Conservation (phyloP, 1,139 yeast species). For the Pichia inconspicua region DNA sequence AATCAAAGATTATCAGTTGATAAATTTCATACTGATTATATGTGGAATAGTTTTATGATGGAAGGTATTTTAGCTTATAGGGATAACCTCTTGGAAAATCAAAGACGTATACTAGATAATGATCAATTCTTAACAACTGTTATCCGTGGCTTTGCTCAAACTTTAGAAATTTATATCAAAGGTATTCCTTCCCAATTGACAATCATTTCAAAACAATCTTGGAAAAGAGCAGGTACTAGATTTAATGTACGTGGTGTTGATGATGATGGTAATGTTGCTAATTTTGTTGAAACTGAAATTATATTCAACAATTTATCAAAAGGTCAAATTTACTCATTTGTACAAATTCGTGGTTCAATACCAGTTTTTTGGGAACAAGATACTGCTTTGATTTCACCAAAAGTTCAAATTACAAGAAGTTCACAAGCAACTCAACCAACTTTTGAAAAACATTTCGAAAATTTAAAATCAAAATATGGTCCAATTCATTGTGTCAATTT, state of each 20-base stretch:
- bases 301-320: slow-evolving; percentile 44
- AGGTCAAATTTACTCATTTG: slow-evolving; percentile 60
- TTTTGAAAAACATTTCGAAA: slow-evolving; percentile 72
- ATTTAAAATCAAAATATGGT: slow-evolving; percentile 68
- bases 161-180: slow-evolving; percentile 47
- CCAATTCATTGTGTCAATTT: slow-evolving; percentile 80
- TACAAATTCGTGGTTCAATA: slow-evolving; percentile 88
- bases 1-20: slow-evolving; percentile 39
- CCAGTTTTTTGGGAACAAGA: slow-evolving; percentile 99
- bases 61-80: slow-evolving; percentile 71
- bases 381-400: slow-evolving; percentile 71
- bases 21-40: slow-evolving; percentile 70
- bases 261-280: slow-evolving; percentile 92
- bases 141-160: slow-evolving; percentile 90
- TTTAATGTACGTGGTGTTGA: slow-evolving; percentile 92
- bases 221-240: slow-evolving; percentile 95
- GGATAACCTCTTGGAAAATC: slow-evolving; percentile 54
- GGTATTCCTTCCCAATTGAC: slow-evolving; percentile 55
- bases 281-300: slow-evolving; percentile 91
- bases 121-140: slow-evolving; percentile 83
- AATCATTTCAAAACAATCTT: slow-evolving; percentile 83
- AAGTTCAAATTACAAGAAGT: slow-evolving; percentile 81
- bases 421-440: slow-evolving; percentile 89
- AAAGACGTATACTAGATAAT: slow-evolving; percentile 54
- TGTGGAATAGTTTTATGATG: slow-evolving; percentile 96